Conservation (phyloP, 2,329 filamentous ascomycete genomes). For the Alternaria gaisen region DNA sequence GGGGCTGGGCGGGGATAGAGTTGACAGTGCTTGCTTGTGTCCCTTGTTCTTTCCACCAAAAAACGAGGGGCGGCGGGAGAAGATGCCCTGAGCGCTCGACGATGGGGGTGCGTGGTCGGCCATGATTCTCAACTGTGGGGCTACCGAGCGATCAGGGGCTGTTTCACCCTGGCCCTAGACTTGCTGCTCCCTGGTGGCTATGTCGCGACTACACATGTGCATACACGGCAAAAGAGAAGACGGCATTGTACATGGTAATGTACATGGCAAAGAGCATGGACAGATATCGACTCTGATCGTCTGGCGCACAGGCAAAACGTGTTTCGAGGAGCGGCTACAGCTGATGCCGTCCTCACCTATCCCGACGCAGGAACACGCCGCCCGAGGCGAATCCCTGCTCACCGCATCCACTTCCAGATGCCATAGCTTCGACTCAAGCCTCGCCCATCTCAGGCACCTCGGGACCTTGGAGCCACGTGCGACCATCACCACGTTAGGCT, state of each 20-base stretch:
- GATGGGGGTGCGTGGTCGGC: constrained; percentile 23
- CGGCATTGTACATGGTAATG: too few species aligned
- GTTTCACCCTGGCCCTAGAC: constrained; percentile 11
- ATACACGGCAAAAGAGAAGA: too few species aligned
- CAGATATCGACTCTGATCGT: too few species aligned
- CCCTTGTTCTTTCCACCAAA: constrained; percentile 35
- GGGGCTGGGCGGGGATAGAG: constrained; percentile 14
- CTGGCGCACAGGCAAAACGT: neutral
- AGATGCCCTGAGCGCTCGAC: constrained; percentile 30
- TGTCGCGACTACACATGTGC: neutral
- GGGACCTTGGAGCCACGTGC: neutral
- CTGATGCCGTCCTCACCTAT: constrained; percentile 15
- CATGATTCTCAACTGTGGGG: constrained; percentile 21
- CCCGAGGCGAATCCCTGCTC: constrained; percentile 6
- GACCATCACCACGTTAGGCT: neutral
- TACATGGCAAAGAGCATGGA: too few species aligned
- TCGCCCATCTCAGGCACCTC: neutral
- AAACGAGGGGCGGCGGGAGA: constrained; percentile 45
- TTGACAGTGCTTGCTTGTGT: constrained; percentile 16
- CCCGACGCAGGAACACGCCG: constrained; percentile 25
- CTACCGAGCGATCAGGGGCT: constrained; percentile 25
- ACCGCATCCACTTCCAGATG: neutral
- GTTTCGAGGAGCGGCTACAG: constrained; percentile 16
- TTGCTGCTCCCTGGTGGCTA: neutral
- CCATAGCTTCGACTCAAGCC: neutral